These are phyloP conservation scores for Cladosporium velox DNA, from an alignment of 2,329 filamentous ascomycete genomes.

Conservation along the genomic window DNA sequence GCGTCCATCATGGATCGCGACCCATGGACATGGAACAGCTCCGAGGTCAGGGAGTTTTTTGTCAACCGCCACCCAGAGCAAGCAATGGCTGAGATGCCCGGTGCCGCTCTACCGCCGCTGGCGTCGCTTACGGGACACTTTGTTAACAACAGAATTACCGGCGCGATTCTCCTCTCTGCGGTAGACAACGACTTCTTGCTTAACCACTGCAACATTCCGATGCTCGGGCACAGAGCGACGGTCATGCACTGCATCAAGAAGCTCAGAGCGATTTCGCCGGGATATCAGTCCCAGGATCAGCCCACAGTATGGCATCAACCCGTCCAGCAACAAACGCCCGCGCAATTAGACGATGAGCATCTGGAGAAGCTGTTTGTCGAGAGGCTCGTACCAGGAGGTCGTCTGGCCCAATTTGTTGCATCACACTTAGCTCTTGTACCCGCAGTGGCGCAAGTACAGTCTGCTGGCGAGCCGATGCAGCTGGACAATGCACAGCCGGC, in stretches of 20 bases:
- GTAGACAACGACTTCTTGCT: slow-evolving; percentile 52
- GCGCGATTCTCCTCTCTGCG: slow-evolving; percentile 62
- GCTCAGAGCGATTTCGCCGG: slow-evolving; percentile 58
- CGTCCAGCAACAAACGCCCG: neutral
- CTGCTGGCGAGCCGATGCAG: neutral
- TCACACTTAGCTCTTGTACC: neutral
- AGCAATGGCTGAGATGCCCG: slow-evolving; percentile 32
- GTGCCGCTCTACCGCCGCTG: slow-evolving; percentile 54
- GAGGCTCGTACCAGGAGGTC: neutral
- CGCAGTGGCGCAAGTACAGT: neutral
- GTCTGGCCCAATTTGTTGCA: neutral
- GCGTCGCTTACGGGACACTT: slow-evolving; percentile 57
- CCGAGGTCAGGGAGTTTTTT: slow-evolving; percentile 66
- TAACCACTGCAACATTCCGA: slow-evolving; percentile 60
- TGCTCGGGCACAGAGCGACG: slow-evolving; percentile 59
- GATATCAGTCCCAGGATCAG: slow-evolving; percentile 27
- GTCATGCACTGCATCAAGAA: slow-evolving; percentile 60
- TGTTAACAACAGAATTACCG: slow-evolving; percentile 65
- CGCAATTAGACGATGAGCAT: neutral
- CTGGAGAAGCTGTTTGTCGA: neutral
- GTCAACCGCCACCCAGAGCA: slow-evolving; percentile 47
- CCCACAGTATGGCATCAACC: neutral
- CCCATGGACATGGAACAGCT: slow-evolving; percentile 73
- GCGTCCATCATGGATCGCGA: slow-evolving; percentile 50
- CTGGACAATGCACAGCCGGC: neutral